Evolutionary conservation across 371 early-diverging fungal genomes (phyloP), one percentile per base, ranked within the genome.

Genomic region (Syncephalastrum racemosum): DNA sequence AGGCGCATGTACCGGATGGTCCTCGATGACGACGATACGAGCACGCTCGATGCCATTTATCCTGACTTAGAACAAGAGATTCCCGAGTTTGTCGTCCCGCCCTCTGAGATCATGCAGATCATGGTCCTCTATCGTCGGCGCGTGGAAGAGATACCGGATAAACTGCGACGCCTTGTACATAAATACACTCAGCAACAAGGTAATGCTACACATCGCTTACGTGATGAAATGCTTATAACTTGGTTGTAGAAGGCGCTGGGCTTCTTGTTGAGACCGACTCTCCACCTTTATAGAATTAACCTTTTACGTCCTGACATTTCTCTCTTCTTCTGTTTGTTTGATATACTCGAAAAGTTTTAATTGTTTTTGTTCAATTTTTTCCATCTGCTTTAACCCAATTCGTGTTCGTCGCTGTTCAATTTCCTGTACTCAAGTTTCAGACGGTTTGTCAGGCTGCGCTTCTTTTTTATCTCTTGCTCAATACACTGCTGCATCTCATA

Each of bases 1-100:
- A 51, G 71, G 39, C 64, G 71, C 8, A 86, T 86, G 77, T 83
- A 66, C 64, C 47, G 64, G 10, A 54, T 70, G 60, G 80, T 83
- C 4, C 43, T 69, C 46, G 70, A 78, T n/a, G 59, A 66, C 24
- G 63, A 54, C 15, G 53, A 73, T 20, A 46, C 52, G 10, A 51
- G 54, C 27, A 61, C 52, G 23, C 52, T 70, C n/a, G 54, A 66
- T 46, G 66, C 71, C 20, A 46, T 70, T 6, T 64, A 60, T 50
- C 66, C 71, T 4, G 49, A 53, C 3, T 43, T 75, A 19, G 44
- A 51, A n/a, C 24, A 53, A n/a, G 59, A 67, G 10, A 60, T 74
- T 40, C 70, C 78, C 13, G 78, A 74, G 46, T 52, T 55, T 19
- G 18, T 67, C 4, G 53, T 79, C 15, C 79, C 79, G 23, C 75